Conservation (phyloP, 2,329 filamentous ascomycete species). For the Ceratocystis diversiconidia region DNA sequence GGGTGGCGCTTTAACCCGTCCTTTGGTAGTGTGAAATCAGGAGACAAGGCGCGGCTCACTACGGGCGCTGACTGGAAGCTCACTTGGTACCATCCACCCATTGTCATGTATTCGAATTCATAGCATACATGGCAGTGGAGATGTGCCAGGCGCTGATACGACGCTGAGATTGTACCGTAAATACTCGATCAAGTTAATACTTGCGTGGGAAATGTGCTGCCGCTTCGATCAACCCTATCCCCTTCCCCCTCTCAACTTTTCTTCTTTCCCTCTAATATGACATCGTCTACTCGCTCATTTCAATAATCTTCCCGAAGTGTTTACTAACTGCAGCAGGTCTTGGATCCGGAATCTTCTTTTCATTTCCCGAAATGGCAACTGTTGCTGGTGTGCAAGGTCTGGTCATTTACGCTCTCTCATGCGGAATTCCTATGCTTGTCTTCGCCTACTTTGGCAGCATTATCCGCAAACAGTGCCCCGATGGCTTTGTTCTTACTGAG, state of each 20-base stretch:
- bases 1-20: background rate
- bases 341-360: constrained; percentile 70
- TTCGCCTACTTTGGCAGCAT: constrained; percentile 64
- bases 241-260: constrained; percentile 21
- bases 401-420: constrained; percentile 60
- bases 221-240: constrained; percentile 45
- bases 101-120: background rate
- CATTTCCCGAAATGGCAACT: constrained; percentile 67
- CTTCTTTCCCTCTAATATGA: constrained; percentile 8
- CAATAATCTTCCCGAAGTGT: constrained; percentile 16
- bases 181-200: constrained; percentile 98
- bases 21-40: constrained; percentile 1
- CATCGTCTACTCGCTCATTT: constrained; percentile 10
- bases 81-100: constrained; percentile 12
- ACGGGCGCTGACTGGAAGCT: constrained; percentile 53
- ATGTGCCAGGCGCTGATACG: constrained; percentile 26
- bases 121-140: constrained; percentile 1
- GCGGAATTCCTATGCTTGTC: constrained; percentile 55
- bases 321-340: constrained; percentile 48
- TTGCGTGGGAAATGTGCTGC: constrained; percentile 97
- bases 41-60: constrained; percentile 49
- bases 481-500: constrained; percentile 73
- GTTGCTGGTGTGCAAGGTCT: constrained; percentile 68
- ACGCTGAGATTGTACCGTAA: constrained; percentile 95
- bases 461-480: constrained; percentile 64